Evolutionary conservation across 225 moss, liverwort and hornwort species (phyloP).

Genomic region (Straminergon stramineum): DNA sequence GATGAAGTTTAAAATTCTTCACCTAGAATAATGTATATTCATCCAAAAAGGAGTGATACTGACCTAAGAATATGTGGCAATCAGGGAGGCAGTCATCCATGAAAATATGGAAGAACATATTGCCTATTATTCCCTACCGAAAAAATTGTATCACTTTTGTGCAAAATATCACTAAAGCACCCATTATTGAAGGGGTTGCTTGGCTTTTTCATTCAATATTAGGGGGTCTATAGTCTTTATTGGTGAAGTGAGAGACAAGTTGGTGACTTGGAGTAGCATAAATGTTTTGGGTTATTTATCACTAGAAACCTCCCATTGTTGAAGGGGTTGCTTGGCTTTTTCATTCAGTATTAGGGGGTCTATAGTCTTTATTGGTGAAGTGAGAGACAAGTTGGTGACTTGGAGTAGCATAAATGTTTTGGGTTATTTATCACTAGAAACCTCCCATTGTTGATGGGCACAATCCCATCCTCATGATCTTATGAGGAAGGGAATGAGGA

Average conservation of each 20-base stretch:
- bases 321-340: background rate
- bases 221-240: background rate
- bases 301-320: accelerated
- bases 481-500: background rate
- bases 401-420: accelerated
- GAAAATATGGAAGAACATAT: background rate
- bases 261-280: accelerated
- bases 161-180: accelerated
- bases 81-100: background rate
- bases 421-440: background rate
- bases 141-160: background rate
- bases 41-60: background rate
- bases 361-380: accelerated
- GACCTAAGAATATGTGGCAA: no score
- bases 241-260: accelerated
- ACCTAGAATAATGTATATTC: no score
- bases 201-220: background rate
- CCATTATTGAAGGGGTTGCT: accelerated
- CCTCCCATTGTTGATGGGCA: accelerated
- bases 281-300: background rate
- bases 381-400: background rate
- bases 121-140: accelerated
- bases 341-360: accelerated
- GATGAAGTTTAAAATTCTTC: background rate
- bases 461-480: background rate